Base-by-base conservation (phyloP, 2,329 filamentous ascomycete genomes). In the Xylariales sp. region DNA sequence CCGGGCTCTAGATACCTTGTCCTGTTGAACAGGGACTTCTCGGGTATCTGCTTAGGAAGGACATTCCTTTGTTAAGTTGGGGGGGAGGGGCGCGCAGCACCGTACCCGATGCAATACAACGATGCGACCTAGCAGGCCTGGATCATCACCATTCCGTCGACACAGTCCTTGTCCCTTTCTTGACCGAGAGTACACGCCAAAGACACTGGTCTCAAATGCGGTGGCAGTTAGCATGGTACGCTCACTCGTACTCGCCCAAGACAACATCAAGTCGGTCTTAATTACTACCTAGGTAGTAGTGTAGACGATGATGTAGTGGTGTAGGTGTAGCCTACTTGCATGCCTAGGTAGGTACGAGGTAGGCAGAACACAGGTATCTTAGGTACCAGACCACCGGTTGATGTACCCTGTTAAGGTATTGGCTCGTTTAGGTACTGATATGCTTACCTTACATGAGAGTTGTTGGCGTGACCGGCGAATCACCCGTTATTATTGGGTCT, bases 391-490 rank as follows among this genome's bases (percentile, higher is more conserved):
- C 49, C 41, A 58, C 39, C 28, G 41, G 34, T n/a, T 32, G 23
- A 60, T 41, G 55, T 53, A 18, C 46, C 39, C 12, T 45, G 18
- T 14, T 46, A 16, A 58, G 30, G 43, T 7, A 34, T 45, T 34
- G 50, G 50, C 23, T 62, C 46, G 50, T 39, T 23, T 23, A 23
- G 23, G 23, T 36, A 32, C 61, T 46, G 53, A 63, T 56, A 41
- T 56, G 61, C 60, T 63, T 63, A 63, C 61, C 52, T 54, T 56
- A 55, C 61, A 56, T 56, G 30, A 63, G 48, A 54, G 23, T 9
- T 9, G 9, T 41, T 41, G 39, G 39, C 39, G 39, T 41, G 39
- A 41, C 39, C 39, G 54, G 54, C 43, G 39, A 56, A 41, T 9
- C 45, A 30, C 23, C 54, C 8, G 36, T 56, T 45, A 30, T 55